Evolutionary conservation across 2,329 filamentous ascomycete species (phyloP).

Genomic region (Pyrenophora teres): DNA sequence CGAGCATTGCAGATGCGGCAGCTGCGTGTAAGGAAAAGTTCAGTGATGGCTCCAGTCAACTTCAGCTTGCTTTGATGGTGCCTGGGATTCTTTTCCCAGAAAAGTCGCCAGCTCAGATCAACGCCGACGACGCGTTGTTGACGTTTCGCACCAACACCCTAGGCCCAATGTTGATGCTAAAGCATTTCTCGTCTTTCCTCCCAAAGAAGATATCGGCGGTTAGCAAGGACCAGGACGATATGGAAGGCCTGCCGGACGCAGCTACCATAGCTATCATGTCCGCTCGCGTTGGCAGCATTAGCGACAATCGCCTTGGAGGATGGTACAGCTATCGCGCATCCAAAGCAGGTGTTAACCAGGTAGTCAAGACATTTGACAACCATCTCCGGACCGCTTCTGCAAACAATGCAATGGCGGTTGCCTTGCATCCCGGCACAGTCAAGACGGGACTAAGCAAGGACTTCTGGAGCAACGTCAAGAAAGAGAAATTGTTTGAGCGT

Average conservation of each 20-base stretch:
- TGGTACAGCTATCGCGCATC: conserved; percentile 83
- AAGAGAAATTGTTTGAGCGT: conserved; percentile 67
- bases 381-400: conserved; percentile 63
- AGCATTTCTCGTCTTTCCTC: conserved; percentile 73
- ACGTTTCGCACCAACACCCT: conserved; percentile 76
- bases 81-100: conserved; percentile 76
- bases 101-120: conserved; percentile 69
- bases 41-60: conserved; percentile 54
- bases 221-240: conserved; percentile 13
- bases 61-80: conserved; percentile 71
- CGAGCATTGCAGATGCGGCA: conserved; percentile 62
- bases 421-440: conserved; percentile 81
- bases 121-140: conserved; percentile 63
- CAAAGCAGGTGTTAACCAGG: conserved; percentile 74
- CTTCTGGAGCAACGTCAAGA: conserved; percentile 70
- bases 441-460: conserved; percentile 72
- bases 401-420: conserved; percentile 68
- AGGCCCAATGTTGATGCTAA: conserved; percentile 75
- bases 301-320: conserved; percentile 73
- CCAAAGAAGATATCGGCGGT: conserved; percentile 56
- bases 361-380: conserved; percentile 73
- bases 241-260: conserved; percentile 50
- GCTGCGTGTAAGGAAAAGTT: conserved; percentile 60
- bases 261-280: conserved; percentile 77
- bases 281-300: conserved; percentile 74